Evolutionary conservation across 306 rosid species (phyloP).

Genomic region (Fragaria iinumae): DNA sequence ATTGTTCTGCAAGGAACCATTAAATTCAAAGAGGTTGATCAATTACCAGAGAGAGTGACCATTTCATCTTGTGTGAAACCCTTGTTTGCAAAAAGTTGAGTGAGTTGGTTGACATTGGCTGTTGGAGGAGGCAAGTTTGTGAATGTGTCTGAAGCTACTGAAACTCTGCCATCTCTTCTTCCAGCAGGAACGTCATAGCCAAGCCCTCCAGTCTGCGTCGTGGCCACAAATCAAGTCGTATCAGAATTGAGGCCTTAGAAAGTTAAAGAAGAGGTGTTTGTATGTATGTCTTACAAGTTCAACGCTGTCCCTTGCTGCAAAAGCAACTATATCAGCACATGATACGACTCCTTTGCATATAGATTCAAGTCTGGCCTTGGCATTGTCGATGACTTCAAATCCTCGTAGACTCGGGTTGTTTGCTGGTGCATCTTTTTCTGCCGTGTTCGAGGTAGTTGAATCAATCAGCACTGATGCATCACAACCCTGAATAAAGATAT

Average conservation of each 20-base stretch:
- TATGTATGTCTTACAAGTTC: slow-evolving; percentile 44
- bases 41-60: slow-evolving; percentile 68
- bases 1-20: neutral
- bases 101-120: slow-evolving; percentile 55
- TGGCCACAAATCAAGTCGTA: neutral
- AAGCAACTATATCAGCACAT: slow-evolving; percentile 70
- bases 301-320: slow-evolving; percentile 78
- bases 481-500: slow-evolving; percentile 46
- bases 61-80: slow-evolving; percentile 77
- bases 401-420: slow-evolving; percentile 74
- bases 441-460: slow-evolving; percentile 58
- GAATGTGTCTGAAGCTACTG: slow-evolving; percentile 53
- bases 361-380: slow-evolving; percentile 68
- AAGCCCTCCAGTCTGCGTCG: slow-evolving; percentile 53
- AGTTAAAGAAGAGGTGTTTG: neutral
- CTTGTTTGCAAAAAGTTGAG: slow-evolving; percentile 48
- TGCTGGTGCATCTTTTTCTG: slow-evolving; percentile 67
- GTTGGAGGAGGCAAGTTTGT: slow-evolving; percentile 59
- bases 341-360: slow-evolving; percentile 57
- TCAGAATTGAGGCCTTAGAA: neutral
- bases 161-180: slow-evolving; percentile 75
- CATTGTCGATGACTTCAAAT: slow-evolving; percentile 62
- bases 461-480: slow-evolving; percentile 73
- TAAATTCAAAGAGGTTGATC: neutral
- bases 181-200: slow-evolving; percentile 78